phyloP scores from a whole-genome alignment of 352 stramenopile genomes.

The Globisporangium mamillatum region DNA sequence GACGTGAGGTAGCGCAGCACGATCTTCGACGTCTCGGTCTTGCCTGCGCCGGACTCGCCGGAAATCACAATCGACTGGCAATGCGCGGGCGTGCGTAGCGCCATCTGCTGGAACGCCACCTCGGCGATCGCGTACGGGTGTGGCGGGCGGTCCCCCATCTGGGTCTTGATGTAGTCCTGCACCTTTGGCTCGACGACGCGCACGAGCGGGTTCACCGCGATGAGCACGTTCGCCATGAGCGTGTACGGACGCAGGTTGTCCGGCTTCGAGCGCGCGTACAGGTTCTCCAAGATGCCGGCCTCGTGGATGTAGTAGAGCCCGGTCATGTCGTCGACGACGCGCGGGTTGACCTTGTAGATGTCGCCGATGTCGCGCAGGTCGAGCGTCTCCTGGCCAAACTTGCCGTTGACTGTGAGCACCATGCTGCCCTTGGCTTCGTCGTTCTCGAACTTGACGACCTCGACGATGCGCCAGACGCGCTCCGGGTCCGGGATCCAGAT shows the following conservation, averaged over 20 bases:
- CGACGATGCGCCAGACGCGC: conserved; percentile 79
- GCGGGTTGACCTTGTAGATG: conserved; percentile 84
- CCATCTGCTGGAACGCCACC: conserved; percentile 89
- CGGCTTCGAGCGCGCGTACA: conserved; percentile 65
- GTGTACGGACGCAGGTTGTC: conserved; percentile 82
- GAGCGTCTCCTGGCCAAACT: conserved; percentile 68
- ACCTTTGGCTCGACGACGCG: conserved; percentile 79
- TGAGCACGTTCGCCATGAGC: conserved; percentile 88
- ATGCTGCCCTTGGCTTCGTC: conserved; percentile 54
- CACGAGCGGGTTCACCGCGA: conserved; percentile 85
- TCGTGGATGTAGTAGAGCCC: conserved; percentile 89
- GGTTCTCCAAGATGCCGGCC: conserved; percentile 80
- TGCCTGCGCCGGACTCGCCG: conserved; percentile 81
- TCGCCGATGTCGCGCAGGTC: conserved; percentile 83
- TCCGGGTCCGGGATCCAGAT: conserved; percentile 87
- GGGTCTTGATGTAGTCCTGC: conserved; percentile 86
- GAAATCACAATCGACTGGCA: conserved; percentile 89
- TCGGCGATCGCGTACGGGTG: conserved; percentile 84
- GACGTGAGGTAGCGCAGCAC: conserved; percentile 86
- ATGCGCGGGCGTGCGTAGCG: conserved; percentile 69
- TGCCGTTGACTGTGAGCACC: conserved; percentile 62
- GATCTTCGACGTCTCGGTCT: conserved; percentile 90
- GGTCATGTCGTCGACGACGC: conserved; percentile 87
- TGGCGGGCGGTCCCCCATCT: conserved; percentile 81
- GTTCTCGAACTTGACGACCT: conserved; percentile 61